Base-by-base conservation (phyloP, 2,329 filamentous ascomycete species). In the Stagonosporopsis rhizophila region DNA sequence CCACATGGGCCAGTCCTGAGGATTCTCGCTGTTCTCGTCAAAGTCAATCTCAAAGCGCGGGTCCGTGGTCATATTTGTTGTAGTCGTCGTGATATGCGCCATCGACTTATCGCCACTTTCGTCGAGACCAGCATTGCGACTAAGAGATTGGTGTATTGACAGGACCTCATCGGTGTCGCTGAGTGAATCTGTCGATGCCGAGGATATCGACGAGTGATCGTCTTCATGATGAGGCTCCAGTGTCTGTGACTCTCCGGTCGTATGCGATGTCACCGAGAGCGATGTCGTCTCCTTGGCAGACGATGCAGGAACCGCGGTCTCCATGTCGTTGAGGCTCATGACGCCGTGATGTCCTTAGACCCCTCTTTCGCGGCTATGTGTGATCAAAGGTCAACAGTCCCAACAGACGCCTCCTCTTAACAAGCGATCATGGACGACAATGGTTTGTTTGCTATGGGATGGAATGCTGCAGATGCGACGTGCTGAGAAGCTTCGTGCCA, bases 31-130 rank as follows among this genome's bases (percentile, higher is more conserved):
- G 41, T 64, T 45, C 1, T 84, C 84, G 15, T 85, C 83, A 71
- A 91, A 92, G 67, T 89, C 87, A 50, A 94, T 83, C 75, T 95
- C 91, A 67, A 87, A 94, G 25, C 86, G 84, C 4, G 85, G 82
- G 52, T 82, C 78, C 7, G 69, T 67, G 6, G 74, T 77, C 48
- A 75, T 72, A 44, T 74, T 76, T 2, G 76, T 77, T 6, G 69
- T 67, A 3, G 73, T 64, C 1, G 62, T 69, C 3, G 68, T 64
- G 28, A 74, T 65, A 3, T 62, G 64, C 17, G 61, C 61, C 25
- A 70, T 58, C 1, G 53, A 49, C 37, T 71, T 71, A 17, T 73
- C 64, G 35, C 55, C 52, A 15, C 58, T 54, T 51, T 69, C 68
- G 7, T 72, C 67, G 14, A 71, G 56, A 6, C 72, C 71, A 6